These are phyloP conservation scores for Vaccinium vitisidaea DNA, from an alignment of 148 eudicot genomes.

Conservation along the genomic window DNA sequence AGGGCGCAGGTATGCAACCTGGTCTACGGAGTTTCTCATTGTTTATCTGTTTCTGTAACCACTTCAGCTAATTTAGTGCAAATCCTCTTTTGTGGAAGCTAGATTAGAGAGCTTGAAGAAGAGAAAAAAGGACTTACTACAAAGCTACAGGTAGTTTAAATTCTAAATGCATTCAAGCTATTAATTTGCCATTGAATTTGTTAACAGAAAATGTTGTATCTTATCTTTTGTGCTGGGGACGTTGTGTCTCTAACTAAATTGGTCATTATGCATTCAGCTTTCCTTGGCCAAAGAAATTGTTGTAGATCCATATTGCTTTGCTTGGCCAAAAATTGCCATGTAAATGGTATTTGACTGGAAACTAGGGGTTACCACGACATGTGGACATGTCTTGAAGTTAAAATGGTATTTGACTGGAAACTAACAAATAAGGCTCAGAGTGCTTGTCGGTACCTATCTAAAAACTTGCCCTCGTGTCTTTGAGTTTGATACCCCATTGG, in stretches of 20 bases:
- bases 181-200: not conserved
- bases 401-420: not conserved
- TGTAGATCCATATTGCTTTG: constrained; percentile 1
- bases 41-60: constrained; percentile 5
- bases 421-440: not conserved
- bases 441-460: not conserved
- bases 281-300: not conserved
- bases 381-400: not conserved
- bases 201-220: not conserved
- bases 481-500: not conserved
- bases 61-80: constrained; percentile 17
- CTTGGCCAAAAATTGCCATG: not conserved
- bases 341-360: too few species aligned
- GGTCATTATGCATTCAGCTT: not conserved
- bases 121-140: constrained; percentile 89
- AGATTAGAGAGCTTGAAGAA: constrained; percentile 97
- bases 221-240: not conserved
- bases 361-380: not conserved
- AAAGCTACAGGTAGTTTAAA: constrained; percentile 74
- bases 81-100: constrained; percentile 46
- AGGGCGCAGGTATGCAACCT: constrained; percentile 77
- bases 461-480: not conserved
- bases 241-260: not conserved
- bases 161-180: constrained; percentile 6
- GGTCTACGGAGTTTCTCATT: constrained; percentile 8